phyloP scores from a whole-genome alignment of 2,329 filamentous ascomycete genomes.

The Epichloe gansuensis region DNA sequence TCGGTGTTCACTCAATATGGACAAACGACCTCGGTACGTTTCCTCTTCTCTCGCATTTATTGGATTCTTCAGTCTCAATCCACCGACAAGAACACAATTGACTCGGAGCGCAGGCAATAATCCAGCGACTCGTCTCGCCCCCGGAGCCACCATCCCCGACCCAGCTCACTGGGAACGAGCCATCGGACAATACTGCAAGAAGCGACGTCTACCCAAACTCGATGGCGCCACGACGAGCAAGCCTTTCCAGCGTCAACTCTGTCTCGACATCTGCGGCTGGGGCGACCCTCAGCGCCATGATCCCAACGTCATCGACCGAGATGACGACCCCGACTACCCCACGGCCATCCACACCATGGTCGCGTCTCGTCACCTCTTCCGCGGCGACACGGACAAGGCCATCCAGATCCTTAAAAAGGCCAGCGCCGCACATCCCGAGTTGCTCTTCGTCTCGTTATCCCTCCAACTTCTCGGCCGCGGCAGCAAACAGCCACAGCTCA shows the following conservation, averaged over 20 bases:
- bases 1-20: slow-evolving; percentile 65
- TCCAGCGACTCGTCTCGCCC: slow-evolving; percentile 32
- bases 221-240: slow-evolving; percentile 50
- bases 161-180: slow-evolving; percentile 44
- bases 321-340: slow-evolving; percentile 32
- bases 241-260: slow-evolving; percentile 60
- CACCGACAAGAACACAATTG: slow-evolving; percentile 5
- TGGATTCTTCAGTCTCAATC: not conserved
- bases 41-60: not conserved
- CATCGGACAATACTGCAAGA: slow-evolving; percentile 51
- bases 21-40: slow-evolving; percentile 49
- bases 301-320: slow-evolving; percentile 29
- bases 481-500: slow-evolving; percentile 21
- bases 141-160: slow-evolving; percentile 34
- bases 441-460: slow-evolving; percentile 55
- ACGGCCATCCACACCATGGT: slow-evolving; percentile 55
- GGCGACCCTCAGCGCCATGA: slow-evolving; percentile 42
- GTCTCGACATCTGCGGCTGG: slow-evolving; percentile 63
- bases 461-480: slow-evolving; percentile 49
- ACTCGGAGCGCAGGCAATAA: slow-evolving; percentile 29
- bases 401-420: slow-evolving; percentile 57
- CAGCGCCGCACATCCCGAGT: slow-evolving; percentile 47
- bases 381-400: slow-evolving; percentile 54
- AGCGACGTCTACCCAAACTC: slow-evolving; percentile 47
- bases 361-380: slow-evolving; percentile 63